Evolutionary conservation across 345 rosid genomes (phyloP), one percentile per base, ranked within the genome.

Genomic region (Populus pruinosa): DNA sequence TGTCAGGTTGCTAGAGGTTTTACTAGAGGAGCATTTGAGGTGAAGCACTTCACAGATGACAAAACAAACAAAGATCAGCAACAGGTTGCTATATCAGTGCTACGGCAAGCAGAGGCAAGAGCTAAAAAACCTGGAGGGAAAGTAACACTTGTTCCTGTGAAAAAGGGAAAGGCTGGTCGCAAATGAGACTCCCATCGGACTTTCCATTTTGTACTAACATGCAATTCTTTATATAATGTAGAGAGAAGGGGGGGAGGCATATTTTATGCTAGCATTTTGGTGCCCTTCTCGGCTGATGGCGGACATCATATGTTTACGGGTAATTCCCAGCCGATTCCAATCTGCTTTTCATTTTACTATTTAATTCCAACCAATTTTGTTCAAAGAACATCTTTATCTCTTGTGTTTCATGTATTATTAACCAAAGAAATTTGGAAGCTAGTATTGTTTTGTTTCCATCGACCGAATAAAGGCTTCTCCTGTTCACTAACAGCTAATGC

Each of bases 1-100:
- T 70, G 21, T 25, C 85, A 95, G 98, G 97, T 95, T 76, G 92
- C 96, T 70, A 87, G 98, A 87, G 97, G 92, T 67, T 91, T 92
- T 82, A 79, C 82, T 2, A 88, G 98, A 76, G 99, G 97, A 78
- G 84, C 87, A 59, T 95, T 93, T 75, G 96, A 95, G 84, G 87
- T 95, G 79, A 89, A 91, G 83, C 94, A 87, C 53, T 92, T 87
- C 71, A 81, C 89, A 68, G 91, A 88, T 23, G 98, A 89, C 69
- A 89, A 84, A 82, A 78, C 83, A 29, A 84, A 81, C 56, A 86
- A 90, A 76, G 86, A 79, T 75, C 91, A 78, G 77, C 90, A 85
- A 80, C 89, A 84, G 83, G 90, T 80, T 44, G 82, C 90, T 61
- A 90, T 95, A 75, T 87, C 94, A 43, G 76, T 90, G 79, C 76